phyloP scores from a whole-genome alignment of 2,329 filamentous ascomycete genomes.

The Aspergillus awamori region DNA sequence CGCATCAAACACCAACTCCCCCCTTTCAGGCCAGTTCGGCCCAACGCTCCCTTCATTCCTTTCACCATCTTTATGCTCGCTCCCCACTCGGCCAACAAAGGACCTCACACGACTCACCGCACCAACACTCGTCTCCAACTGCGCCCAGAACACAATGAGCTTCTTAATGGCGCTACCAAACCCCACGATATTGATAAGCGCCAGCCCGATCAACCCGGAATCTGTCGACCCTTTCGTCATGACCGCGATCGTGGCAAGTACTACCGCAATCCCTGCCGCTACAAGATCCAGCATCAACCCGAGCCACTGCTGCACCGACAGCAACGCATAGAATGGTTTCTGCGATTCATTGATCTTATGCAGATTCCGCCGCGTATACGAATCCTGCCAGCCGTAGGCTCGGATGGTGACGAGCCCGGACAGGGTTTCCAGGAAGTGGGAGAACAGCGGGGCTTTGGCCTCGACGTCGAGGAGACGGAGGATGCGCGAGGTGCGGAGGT shows the following conservation, averaged over 20 bases:
- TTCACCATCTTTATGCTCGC: not conserved
- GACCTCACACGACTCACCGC: conserved; percentile 58
- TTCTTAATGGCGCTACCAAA: conserved; percentile 50
- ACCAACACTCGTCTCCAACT: conserved; percentile 59
- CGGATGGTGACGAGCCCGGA: conserved; percentile 54
- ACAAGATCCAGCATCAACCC: conserved; percentile 48
- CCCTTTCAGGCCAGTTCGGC: conserved; percentile 27
- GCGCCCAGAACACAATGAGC: conserved; percentile 55
- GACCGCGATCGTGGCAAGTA: conserved; percentile 49
- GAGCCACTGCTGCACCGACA: conserved; percentile 52
- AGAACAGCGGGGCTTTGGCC: conserved; percentile 53
- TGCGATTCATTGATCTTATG: conserved; percentile 46
- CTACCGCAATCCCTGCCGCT: conserved; percentile 45
- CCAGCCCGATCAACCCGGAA: conserved; percentile 50
- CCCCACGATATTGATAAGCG: conserved; percentile 50
- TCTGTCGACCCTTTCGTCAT: conserved; percentile 37
- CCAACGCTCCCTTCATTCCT: not conserved
- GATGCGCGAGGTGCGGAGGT: conserved; percentile 52
- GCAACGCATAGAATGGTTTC: conserved; percentile 49
- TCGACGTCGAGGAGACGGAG: conserved; percentile 58
- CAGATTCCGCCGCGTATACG: conserved; percentile 43
- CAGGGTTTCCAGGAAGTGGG: conserved; percentile 56
- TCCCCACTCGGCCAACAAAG: conserved; percentile 47
- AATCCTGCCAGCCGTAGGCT: conserved; percentile 52
- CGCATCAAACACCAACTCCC: conserved; percentile 23